These are phyloP conservation scores for Colletotrichum liriopes DNA, from an alignment of 2,329 filamentous ascomycete genomes.

Conservation along the genomic window DNA sequence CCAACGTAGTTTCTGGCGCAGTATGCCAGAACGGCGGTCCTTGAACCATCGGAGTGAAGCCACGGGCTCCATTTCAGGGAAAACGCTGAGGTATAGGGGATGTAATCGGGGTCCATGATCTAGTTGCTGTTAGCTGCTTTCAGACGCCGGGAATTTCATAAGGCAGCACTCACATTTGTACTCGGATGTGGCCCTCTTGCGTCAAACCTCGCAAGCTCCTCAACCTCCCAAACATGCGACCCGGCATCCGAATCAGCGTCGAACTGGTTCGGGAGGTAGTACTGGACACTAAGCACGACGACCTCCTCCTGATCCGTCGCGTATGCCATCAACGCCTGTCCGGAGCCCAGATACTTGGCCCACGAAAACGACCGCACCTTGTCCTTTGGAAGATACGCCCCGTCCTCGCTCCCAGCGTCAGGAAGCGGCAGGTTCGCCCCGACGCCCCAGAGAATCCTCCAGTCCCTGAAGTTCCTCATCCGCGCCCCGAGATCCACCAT, in stretches of 20 bases:
- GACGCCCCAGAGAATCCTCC: conserved; percentile 71
- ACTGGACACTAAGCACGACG: conserved; percentile 66
- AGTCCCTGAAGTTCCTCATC: conserved; percentile 61
- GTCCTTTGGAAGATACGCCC: conserved; percentile 44
- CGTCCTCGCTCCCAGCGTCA: conserved; percentile 52
- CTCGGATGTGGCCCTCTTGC: conserved; percentile 61
- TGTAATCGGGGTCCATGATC: conserved; percentile 62
- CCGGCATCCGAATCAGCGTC: conserved; percentile 66
- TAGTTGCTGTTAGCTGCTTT: conserved; percentile 1
- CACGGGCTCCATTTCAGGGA: conserved; percentile 71
- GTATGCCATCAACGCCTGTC: conserved; percentile 66
- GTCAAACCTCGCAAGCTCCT: conserved; percentile 66
- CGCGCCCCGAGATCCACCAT: conserved; percentile 50
- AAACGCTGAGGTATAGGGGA: conserved; percentile 65
- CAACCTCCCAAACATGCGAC: conserved; percentile 64
- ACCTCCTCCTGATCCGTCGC: conserved; percentile 66
- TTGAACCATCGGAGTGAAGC: conserved; percentile 54
- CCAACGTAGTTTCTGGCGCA: conserved; percentile 68
- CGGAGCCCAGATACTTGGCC: conserved; percentile 60
- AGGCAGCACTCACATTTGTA: conserved; percentile 8
- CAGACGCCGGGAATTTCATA: too few relatives aligned
- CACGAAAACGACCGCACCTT: conserved; percentile 68
- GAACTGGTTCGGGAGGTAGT: conserved; percentile 55
- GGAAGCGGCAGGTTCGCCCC: conserved; percentile 68
- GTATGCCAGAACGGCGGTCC: conserved; percentile 65